phyloP scores from a whole-genome alignment of 768 basidiomycete species.

The Rubroboletus pulcherrimus region DNA sequence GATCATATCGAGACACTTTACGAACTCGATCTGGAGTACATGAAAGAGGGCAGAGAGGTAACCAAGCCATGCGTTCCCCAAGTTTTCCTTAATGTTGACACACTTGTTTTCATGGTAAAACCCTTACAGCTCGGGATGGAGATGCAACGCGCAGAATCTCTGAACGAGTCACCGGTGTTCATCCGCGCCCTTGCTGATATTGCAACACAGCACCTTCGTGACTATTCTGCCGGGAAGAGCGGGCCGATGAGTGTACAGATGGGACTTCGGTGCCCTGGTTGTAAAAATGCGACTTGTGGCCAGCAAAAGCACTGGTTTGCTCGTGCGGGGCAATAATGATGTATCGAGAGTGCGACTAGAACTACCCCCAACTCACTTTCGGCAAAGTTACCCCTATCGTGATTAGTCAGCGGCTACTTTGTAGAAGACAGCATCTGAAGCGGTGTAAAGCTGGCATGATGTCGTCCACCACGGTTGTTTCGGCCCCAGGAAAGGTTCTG shows the following conservation, averaged over 20 bases:
- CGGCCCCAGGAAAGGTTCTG: constrained; percentile 93
- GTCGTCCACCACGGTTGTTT: constrained; percentile 64
- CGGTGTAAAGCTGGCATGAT: constrained; percentile 27
- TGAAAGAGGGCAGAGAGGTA: constrained; percentile 87
- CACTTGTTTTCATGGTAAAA: constrained; percentile 2
- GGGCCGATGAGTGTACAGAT: constrained; percentile 77
- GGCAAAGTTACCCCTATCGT: background rate
- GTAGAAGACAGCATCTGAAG: background rate
- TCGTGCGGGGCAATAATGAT: constrained; percentile 56
- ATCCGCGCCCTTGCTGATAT: constrained; percentile 94
- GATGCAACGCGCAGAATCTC: constrained; percentile 80
- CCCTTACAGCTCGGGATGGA: constrained; percentile 80
- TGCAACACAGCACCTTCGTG: constrained; percentile 70
- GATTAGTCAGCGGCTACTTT: constrained; percentile 25
- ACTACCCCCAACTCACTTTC: background rate
- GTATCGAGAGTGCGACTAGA: constrained; percentile 3
- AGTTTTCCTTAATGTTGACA: background rate
- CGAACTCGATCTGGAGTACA: constrained; percentile 93
- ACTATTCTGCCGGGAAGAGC: constrained; percentile 49
- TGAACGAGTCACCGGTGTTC: constrained; percentile 96
- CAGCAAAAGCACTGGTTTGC: constrained; percentile 89
- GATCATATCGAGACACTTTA: constrained; percentile 99
- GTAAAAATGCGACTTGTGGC: constrained; percentile 83
- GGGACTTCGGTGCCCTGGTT: constrained; percentile 88
- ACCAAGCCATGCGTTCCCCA: constrained; percentile 19